Base-by-base conservation (phyloP, 805 yeast species). In the Ogataea ganodermae region DNA sequence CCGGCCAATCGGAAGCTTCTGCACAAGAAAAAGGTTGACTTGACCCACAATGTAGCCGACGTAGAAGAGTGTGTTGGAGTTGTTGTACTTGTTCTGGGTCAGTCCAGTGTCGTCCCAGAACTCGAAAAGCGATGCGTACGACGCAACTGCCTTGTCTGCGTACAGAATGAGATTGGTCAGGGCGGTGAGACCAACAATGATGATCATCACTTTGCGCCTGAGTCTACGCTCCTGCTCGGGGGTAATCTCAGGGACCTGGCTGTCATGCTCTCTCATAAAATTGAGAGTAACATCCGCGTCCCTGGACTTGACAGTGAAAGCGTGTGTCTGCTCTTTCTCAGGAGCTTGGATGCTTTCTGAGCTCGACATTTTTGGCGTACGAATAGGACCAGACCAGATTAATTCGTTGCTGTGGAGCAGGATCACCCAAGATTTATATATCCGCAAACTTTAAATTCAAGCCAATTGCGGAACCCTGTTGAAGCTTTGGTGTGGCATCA, bases 1-100 rank as follows among this genome's bases (percentile, higher is more conserved):
- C 44, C 74, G 76, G 4, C 78, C 79, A n/a, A 69, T 1, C 78
- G 3, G 80, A 71, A 4, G 77, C 78, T 53, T 79, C 78, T 60
- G 79, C 82, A 60, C 76, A 70, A 56, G 71, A 76, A 60, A 16
- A 71, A 51, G 50, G 71, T 51, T 59, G 75, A 67, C 13, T 70
- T 41, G 47, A 71, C 66, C 4, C 70, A 71, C 60, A 7, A 69
- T 57, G 51, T 64, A 74, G 2, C 80, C 81, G 20, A 70, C 76
- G 52, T 76, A 76, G 53, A 75, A 76, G 9, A 76, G 46, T 1
- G 80, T 72, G 54, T 74, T 75, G 14, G 73, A 64, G 48, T 73
- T 71, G 56, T 72, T 71, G 58, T 73, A 76, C 39, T 66, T 66
- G 45, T 65, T 52, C 50, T 72, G 72, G 16, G 66, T 62, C 20